Evolutionary conservation across 108 stramenopile species (phyloP).

Genomic region (Pelagomonas calceolata): DNA sequence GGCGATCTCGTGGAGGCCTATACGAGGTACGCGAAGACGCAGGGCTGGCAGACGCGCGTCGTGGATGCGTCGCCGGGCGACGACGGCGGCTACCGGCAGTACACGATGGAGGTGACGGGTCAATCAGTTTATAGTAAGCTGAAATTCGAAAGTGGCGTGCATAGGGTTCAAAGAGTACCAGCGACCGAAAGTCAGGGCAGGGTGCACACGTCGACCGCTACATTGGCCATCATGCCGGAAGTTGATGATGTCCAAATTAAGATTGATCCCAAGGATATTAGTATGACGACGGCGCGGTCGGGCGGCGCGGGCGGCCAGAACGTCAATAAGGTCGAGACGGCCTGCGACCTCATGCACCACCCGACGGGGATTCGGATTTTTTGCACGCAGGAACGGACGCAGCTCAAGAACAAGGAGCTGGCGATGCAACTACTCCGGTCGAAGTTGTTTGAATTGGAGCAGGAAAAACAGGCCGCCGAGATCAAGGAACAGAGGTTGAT

Average conservation of each 20-base stretch:
- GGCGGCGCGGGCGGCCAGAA: conserved; percentile 97
- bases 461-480: conserved; percentile 65
- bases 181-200: conserved; percentile 79
- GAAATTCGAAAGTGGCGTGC: conserved; percentile 92
- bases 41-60: conserved; percentile 70
- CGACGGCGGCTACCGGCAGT: conserved; percentile 81
- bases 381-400: conserved; percentile 91
- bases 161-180: conserved; percentile 95
- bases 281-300: conserved; percentile 73
- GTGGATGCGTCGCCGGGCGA: conserved; percentile 64
- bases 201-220: conserved; percentile 86
- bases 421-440: conserved; percentile 86
- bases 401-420: conserved; percentile 82
- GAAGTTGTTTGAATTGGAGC: conserved; percentile 69
- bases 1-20: conserved; percentile 83
- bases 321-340: conserved; percentile 98
- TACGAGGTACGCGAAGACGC: conserved; percentile 51
- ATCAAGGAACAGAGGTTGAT: conserved; percentile 60
- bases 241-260: conserved; percentile 38
- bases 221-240: conserved; percentile 80
- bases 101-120: conserved; percentile 56
- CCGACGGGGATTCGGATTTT: conserved; percentile 90
- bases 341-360: conserved; percentile 82
- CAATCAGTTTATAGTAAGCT: conserved; percentile 70
- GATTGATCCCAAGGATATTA: conserved; percentile 72